Conservation (phyloP, 2,329 filamentous ascomycete species). For the Cordyceps cicadae region DNA sequence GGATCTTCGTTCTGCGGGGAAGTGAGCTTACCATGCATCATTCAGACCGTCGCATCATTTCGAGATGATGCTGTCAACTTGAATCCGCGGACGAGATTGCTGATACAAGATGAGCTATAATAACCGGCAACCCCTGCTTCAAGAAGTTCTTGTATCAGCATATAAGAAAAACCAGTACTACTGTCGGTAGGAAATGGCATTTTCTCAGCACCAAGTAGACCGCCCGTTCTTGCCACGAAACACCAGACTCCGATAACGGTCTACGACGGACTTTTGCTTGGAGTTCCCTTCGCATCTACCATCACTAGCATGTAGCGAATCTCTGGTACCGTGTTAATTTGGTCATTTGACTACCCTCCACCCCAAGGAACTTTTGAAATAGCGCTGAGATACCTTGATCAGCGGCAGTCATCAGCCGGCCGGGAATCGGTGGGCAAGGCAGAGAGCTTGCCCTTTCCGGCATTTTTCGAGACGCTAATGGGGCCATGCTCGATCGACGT, state of each 20-base stretch:
- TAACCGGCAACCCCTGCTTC: no score
- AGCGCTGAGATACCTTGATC: background rate
- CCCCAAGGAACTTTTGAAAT: background rate
- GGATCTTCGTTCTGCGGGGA: background rate
- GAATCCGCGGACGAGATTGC: background rate
- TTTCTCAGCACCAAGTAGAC: background rate
- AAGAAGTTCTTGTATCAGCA: background rate
- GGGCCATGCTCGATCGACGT: background rate
- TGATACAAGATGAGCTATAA: background rate
- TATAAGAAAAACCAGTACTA: background rate
- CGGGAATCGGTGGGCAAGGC: background rate
- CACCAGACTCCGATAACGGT: background rate
- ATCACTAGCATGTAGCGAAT: background rate
- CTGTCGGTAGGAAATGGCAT: background rate
- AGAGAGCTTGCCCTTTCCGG: background rate
- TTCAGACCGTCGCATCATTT: background rate
- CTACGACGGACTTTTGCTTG: background rate
- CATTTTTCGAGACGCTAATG: background rate
- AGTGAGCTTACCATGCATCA: background rate
- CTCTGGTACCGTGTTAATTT: background rate
- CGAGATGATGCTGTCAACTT: background rate
- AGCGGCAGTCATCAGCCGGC: background rate
- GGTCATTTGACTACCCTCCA: background rate
- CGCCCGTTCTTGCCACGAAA: background rate
- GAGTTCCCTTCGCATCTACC: background rate